Percentiles rank a stretch among this genome's conserved stretches.
These are phyloP conservation scores for Udeniomyces megalosporus DNA, from an alignment of 768 basidiomycete species.

Conservation along the genomic window DNA sequence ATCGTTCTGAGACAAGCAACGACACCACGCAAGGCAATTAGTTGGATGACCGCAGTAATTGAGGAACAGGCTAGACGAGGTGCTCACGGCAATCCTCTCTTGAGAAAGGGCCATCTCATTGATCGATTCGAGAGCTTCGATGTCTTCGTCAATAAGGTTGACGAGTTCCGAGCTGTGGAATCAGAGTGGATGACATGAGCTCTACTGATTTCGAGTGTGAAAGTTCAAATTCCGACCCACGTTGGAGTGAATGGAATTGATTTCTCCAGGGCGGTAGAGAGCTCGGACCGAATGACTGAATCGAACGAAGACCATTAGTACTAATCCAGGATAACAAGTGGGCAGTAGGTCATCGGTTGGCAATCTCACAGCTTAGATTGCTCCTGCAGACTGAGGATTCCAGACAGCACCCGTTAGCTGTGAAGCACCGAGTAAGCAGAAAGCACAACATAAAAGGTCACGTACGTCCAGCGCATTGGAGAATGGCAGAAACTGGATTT, in stretches of 20 bases:
- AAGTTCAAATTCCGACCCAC: too few species aligned
- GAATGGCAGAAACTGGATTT: conserved; percentile 4
- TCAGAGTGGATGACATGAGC: not conserved
- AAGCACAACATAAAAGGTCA: too few species aligned
- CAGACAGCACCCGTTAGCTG: not conserved
- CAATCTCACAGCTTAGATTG: not conserved
- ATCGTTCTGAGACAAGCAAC: too few species aligned
- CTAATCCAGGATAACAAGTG: too few species aligned
- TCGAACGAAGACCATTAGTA: not conserved
- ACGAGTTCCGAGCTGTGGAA: not conserved
- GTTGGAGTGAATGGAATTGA: not conserved
- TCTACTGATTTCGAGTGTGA: not conserved
- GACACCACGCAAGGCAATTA: too few species aligned
- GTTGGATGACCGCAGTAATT: too few species aligned
- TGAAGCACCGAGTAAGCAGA: not conserved
- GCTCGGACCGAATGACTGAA: not conserved
- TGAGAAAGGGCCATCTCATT: conserved; percentile 5
- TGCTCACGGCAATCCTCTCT: not conserved
- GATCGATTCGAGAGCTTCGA: conserved; percentile 10
- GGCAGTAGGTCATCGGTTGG: too few species aligned
- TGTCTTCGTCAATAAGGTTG: conserved; percentile 10
- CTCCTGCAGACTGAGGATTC: not conserved
- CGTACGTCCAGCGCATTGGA: not conserved
- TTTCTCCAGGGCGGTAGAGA: not conserved
- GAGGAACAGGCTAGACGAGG: too few species aligned